Percentiles rank a stretch among this genome's conserved stretches.
These are phyloP conservation scores for Jimgerdemannia flammicorona DNA, from an alignment of 192 early-diverging fungal species.

Conservation along the genomic window DNA sequence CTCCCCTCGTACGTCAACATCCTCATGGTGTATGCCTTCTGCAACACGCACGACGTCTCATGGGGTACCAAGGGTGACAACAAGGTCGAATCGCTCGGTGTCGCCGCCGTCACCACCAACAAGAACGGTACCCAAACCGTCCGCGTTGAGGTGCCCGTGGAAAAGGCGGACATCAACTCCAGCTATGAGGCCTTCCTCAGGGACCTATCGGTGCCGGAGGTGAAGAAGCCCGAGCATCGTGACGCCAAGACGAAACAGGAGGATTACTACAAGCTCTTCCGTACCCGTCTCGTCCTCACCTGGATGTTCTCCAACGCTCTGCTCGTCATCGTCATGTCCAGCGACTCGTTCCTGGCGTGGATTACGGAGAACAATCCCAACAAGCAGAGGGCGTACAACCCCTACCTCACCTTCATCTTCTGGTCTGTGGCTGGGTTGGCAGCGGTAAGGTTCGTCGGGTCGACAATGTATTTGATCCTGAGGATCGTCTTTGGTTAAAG, in stretches of 20 bases:
- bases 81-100: constrained; percentile 45
- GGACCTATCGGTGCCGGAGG: constrained; percentile 46
- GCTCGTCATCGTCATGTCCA: constrained; percentile 69
- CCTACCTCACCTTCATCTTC: constrained; percentile 82
- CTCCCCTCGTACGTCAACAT: constrained; percentile 80
- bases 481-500: constrained; percentile 56
- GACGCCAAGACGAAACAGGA: constrained; percentile 57
- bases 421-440: constrained; percentile 78
- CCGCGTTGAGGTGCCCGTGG: constrained; percentile 49
- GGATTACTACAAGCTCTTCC: constrained; percentile 66
- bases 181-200: constrained; percentile 78
- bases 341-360: constrained; percentile 11
- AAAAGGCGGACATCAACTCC: constrained; percentile 74
- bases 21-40: constrained; percentile 78
- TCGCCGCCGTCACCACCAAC: constrained; percentile 49
- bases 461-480: constrained; percentile 64
- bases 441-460: constrained; percentile 72
- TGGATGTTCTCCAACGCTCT: constrained; percentile 87
- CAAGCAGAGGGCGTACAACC: constrained; percentile 35
- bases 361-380: constrained; percentile 9
- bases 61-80: constrained; percentile 83
- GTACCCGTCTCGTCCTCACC: constrained; percentile 73
- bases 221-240: constrained; percentile 52
- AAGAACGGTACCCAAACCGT: constrained; percentile 46
- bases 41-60: constrained; percentile 82